Evolutionary conservation across 768 basidiomycete genomes (phyloP), one percentile per base, ranked within the genome.

Genomic region (Megacollybia marginata): DNA sequence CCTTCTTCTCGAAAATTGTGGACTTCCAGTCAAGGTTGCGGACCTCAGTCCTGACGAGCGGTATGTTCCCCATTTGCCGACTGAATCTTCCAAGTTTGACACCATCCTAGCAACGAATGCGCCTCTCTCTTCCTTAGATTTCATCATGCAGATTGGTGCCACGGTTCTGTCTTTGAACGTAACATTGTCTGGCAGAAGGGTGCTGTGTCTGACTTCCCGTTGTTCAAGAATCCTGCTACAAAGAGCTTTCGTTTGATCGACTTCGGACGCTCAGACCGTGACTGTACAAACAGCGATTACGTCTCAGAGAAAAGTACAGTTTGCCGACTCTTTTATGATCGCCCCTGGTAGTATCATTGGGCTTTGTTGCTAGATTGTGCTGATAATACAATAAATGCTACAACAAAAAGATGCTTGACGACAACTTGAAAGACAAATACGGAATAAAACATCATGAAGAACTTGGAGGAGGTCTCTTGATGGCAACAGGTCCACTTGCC

Each of bases 1-100:
- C 19, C 20, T 56, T 31, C 50, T 56, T n/a, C 31, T 56, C 9
- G 55, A 56, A 36, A 23, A 56, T 33, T 56, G 55, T 35, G 55
- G 55, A 28, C 31, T 23, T 11, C 44, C 46, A 16, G n/a, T 56
- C 12, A 50, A 52, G 10, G 33, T 44, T 16, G 48, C 33, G 5
- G 31, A 44, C n/a, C 34, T 49, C n/a, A 19, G 16, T 44, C n/a
- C 49, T 33, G 52, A 52, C 31, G 40, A 52, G 15, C 33, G 42
- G 50, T 52, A 20, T 2, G 50, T 8, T 20, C 20, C 42, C 34
- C 11, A 13, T 44, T 23, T 44, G 10, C 11, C 23, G 28, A 16
- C 28, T 4, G 18, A 47, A 33, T 42, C 12, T 32, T 32, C 8
- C 15, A 34, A 23, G 20, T 20, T 47, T 9, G 36, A 19, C 4